Conservation (phyloP, 768 basidiomycete genomes). For the Boletus eberwhitei region DNA sequence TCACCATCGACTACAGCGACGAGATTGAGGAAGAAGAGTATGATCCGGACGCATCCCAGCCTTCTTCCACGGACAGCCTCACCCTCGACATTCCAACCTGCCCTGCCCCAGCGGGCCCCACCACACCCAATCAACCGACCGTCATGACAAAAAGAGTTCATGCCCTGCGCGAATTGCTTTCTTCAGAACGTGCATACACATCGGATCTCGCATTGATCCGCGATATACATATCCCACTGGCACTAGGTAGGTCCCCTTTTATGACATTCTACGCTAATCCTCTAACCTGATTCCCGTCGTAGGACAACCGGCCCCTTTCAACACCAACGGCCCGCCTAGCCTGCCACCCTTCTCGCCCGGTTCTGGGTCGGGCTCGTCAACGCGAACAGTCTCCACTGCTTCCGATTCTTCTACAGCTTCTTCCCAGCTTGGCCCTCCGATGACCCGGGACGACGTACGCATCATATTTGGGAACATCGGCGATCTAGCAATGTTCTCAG, state of each 20-base stretch:
- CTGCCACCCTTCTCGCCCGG: slow-evolving; percentile 30
- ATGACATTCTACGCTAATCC: neutral
- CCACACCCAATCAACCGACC: slow-evolving; percentile 32
- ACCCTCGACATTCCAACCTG: slow-evolving; percentile 12
- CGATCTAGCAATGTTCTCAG: slow-evolving; percentile 71
- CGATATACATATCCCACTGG: slow-evolving; percentile 75
- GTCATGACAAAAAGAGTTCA: slow-evolving; percentile 67
- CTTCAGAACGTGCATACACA: slow-evolving; percentile 78
- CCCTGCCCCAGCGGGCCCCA: slow-evolving; percentile 4
- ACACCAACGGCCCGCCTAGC: slow-evolving; percentile 22
- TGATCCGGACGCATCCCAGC: slow-evolving; percentile 23
- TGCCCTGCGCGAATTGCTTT: slow-evolving; percentile 72
- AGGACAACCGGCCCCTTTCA: slow-evolving; percentile 44
- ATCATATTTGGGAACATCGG: slow-evolving; percentile 76
- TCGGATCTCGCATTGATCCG: slow-evolving; percentile 78
- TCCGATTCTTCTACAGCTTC: slow-evolving; percentile 53
- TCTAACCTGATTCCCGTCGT: slow-evolving; percentile 6
- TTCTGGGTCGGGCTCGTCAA: slow-evolving; percentile 36
- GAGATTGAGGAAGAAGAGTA: slow-evolving; percentile 28
- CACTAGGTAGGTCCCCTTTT: slow-evolving; percentile 52
- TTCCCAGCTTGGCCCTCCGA: slow-evolving; percentile 51
- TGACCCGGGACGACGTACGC: slow-evolving; percentile 66
- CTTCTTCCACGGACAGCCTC: slow-evolving; percentile 28
- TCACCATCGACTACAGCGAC: slow-evolving; percentile 20
- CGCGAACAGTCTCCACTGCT: slow-evolving; percentile 41